A percentile compares a stretch with the other conserved stretches of the same genome.
These are phyloP conservation scores for Apiotrichum brassicae DNA, from an alignment of 1,284 basidiomycete genomes.

Conservation along the genomic window DNA sequence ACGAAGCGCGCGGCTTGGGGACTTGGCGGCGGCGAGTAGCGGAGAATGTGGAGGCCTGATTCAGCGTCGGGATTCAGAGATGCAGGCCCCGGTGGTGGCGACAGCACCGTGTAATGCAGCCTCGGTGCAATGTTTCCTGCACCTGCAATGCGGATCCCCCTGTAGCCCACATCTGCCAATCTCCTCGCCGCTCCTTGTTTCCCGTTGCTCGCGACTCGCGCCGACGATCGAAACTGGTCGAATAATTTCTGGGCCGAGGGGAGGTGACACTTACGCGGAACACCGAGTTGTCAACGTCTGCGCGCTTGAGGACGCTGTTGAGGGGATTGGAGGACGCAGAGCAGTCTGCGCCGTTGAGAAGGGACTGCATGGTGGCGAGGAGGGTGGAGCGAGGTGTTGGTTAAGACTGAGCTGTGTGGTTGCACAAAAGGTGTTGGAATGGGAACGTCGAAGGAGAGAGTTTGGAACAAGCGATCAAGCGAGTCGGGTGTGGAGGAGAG, in stretches of 20 bases:
- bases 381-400: background rate
- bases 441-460: too few species aligned
- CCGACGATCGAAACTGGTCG: too few species aligned
- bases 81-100: too few species aligned
- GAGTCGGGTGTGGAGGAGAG: too few species aligned
- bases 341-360: constrained; percentile 88
- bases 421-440: background rate
- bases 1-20: background rate
- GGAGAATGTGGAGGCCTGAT: background rate
- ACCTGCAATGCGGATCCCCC: too few species aligned
- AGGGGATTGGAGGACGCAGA: constrained; percentile 78
- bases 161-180: too few species aligned
- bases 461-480: too few species aligned
- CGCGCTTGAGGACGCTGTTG: constrained; percentile 83
- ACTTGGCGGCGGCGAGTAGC: background rate
- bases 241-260: too few species aligned
- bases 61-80: background rate
- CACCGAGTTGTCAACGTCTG: constrained; percentile 80
- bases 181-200: too few species aligned
- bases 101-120: too few species aligned
- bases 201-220: too few species aligned
- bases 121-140: too few species aligned
- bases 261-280: constrained; percentile 33
- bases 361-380: constrained; percentile 44
- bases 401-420: background rate